Conservation (phyloP, 1,284 basidiomycete genomes). For the Puccinia polysora region DNA sequence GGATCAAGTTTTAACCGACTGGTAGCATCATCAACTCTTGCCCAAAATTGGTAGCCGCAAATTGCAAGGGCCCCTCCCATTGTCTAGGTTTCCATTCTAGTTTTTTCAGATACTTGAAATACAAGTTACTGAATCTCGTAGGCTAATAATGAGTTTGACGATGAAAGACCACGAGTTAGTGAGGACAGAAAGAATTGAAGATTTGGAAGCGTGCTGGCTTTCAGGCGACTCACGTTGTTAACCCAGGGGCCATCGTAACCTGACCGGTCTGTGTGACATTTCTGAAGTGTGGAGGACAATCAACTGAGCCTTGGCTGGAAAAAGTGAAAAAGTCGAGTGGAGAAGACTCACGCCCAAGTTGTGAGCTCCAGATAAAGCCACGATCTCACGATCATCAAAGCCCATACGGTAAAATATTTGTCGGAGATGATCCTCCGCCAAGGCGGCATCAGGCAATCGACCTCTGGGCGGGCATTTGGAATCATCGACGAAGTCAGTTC, state of each 20-base stretch:
- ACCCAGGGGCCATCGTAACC: conserved; percentile 56
- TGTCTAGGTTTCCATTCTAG: conserved; percentile 57
- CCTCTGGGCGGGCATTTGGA: conserved; percentile 54
- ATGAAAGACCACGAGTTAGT: conserved; percentile 12
- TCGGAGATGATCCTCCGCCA: conserved; percentile 57
- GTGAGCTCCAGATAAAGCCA: conserved; percentile 60
- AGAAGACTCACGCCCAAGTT: conserved; percentile 54
- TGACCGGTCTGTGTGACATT: conserved; percentile 56
- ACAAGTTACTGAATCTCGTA: conserved; percentile 58
- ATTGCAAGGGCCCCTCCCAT: conserved; percentile 59
- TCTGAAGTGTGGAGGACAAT: conserved; percentile 4
- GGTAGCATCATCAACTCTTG: conserved; percentile 60
- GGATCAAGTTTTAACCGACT: conserved; percentile 50
- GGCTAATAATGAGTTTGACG: conserved; percentile 54
- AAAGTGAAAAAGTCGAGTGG: conserved; percentile 51
- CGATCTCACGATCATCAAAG: conserved; percentile 60
- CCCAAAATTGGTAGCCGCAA: conserved; percentile 55
- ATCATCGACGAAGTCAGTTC: conserved; percentile 56
- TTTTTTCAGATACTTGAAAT: conserved; percentile 55
- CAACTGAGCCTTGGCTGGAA: conserved; percentile 20
- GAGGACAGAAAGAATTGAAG: not conserved
- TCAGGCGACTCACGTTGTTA: conserved; percentile 41
- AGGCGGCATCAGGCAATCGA: conserved; percentile 57
- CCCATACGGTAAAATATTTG: conserved; percentile 59
- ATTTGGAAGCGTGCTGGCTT: no score